Base-by-base conservation (phyloP, 805 yeast genomes). In the Candida morakotiae region DNA sequence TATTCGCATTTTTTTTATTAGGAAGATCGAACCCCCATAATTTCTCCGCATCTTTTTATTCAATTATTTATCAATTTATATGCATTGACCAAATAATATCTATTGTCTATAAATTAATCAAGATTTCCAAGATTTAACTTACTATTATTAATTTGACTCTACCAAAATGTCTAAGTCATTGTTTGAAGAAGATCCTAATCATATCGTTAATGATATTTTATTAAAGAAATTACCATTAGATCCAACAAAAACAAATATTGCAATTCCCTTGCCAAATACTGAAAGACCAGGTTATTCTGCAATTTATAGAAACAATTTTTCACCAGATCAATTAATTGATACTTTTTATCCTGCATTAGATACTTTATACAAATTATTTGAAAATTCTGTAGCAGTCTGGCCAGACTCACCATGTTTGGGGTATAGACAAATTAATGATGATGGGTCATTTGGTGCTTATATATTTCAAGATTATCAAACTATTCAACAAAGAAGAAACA, bases 321-420 rank as follows among this genome's bases (percentile, higher is more conserved):
- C 52, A n/a, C 46, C 47, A 2, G 48, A 49, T 7, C 31, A 36
- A 19, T 48, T 63, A 33, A 58, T 73, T 16, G 56, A 61, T 10
- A 34, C 30, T 43, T 59, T 75, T n/a, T 72, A 73, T 42, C 70
- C 73, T 1, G 49, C 60, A 1, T 53, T 79, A 37, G 48, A 53
- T 39, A 77, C 82, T 0, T 61, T 66, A 30, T 61, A 65, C 47
- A 66, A 63, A 15, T 53, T 73, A 35, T 75, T 77, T 53, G 59
- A 63, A 40, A 61, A 64, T 36, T 49, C 77, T 1, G 67, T 56
- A 1, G 49, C 52, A n/a, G 39, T 50, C 13, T 62, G 60, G 47
- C 65, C 67, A 1, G 39, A 64, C 7, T 44, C 53, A 26, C 66
- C 62, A 8, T 69, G 79, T 41, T 56, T 79, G 27, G 84, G 83